Evolutionary conservation across 345 rosid genomes (phyloP).

Genomic region (Fremontodendron californicum): DNA sequence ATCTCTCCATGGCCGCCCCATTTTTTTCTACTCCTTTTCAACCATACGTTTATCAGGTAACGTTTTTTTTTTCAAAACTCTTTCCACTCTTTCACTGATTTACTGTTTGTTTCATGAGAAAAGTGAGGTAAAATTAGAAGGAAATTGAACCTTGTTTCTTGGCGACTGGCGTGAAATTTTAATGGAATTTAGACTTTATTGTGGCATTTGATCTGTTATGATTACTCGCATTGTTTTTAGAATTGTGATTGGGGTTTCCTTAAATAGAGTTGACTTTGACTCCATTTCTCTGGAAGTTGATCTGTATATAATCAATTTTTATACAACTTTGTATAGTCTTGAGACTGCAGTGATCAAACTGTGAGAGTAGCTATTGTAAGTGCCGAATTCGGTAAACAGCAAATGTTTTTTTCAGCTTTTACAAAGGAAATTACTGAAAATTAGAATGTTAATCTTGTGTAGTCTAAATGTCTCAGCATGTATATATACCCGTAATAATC

Average conservation of each 20-base stretch:
- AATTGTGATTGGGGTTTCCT: constrained; percentile 7
- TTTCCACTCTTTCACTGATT: background rate
- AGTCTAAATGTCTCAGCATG: background rate
- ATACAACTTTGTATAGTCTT: background rate
- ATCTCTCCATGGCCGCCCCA: constrained; percentile 77
- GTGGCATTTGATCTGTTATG: constrained; percentile 26
- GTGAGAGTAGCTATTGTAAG: background rate
- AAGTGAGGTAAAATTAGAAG: background rate
- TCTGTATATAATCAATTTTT: background rate
- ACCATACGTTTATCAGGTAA: constrained; percentile 96
- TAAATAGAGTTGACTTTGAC: background rate
- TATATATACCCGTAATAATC: constrained; percentile 2
- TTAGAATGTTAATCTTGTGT: background rate
- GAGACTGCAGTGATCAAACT: background rate
- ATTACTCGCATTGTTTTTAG: constrained; percentile 1
- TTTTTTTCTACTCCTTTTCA: constrained; percentile 96
- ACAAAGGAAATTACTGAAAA: background rate
- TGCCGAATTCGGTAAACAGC: background rate
- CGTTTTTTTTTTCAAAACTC: background rate
- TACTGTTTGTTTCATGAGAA: constrained; percentile 12
- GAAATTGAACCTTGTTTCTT: background rate
- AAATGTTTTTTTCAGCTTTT: background rate
- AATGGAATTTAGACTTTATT: constrained; percentile 16
- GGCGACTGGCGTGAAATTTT: background rate
- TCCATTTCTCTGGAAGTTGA: background rate